Base-by-base conservation (phyloP, 441 rosid species). In the Aquilaria agallochum region DNA sequence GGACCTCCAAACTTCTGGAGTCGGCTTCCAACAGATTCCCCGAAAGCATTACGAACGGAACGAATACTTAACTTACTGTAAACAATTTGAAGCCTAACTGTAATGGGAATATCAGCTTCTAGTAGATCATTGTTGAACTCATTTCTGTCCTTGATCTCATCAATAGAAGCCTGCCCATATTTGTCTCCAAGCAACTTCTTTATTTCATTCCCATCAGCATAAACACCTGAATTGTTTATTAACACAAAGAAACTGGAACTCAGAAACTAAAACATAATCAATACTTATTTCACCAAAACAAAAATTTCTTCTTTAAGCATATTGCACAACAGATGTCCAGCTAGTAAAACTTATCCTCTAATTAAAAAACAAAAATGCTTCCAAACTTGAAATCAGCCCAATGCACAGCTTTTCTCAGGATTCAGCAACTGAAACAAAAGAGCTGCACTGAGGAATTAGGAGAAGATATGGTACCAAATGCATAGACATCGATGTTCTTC, bases 401-500 rank as follows among this genome's bases (percentile, higher is more conserved):
- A 8, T 36, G 42, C 42, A 20, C 27, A 36, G 42, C 42, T 4
- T 36, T 40, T 40, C 45, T 40, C 45, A 40, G 45, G 9, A 40
- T 40, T 40, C 45, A 40, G 45, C 45, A 10, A 40, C 9, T 40
- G 7, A 51, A 50, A 55, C 20, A 31, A 36, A 48, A 30, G 47
- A 11, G 54, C 60, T 53, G 11, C 14, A 48, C 27, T 12, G 31
- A 56, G 11, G 4, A 44, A 40, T 50, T 20, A 15, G 40, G 2
- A 5, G 12, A 58, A 50, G 11, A 2, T 34, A 1, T 3, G 58
- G 44, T 83, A 92, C 96, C 97, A 58, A 83, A 93, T 50, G 97
- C 96, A 61, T 86, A 90, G 72, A 85, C 88, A 70, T 93, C 91
- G 63, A 90, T 88, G 86, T 85, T 88, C 87, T 88, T 93, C 76